Base-by-base conservation (phyloP, 2,329 filamentous ascomycete species). In the Atkinsonella hypoxylon region DNA sequence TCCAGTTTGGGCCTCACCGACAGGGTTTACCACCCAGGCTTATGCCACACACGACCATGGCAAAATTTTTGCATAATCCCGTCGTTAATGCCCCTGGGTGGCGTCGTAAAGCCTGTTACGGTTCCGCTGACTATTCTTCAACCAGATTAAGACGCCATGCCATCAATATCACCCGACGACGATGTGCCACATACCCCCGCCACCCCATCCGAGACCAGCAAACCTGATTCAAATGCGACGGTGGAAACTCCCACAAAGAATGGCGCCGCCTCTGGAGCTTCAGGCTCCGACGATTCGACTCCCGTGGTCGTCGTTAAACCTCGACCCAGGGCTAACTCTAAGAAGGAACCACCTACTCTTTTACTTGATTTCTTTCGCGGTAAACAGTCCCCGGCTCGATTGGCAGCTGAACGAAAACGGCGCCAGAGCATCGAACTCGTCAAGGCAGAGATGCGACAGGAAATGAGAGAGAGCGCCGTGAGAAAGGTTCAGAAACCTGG, bases 401-500 rank as follows among this genome's bases (percentile, higher is more conserved):
- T 77, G 15, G 71, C 74, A 1, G 77, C 76, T 9, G 68, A 75
- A 9, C 70, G 71, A 12, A 68, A 72, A 47, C 71, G 78, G 55
- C 72, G 80, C 57, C 77, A 77, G 66, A 79, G 76, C 58, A 65
- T 81, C 57, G 76, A 85, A 66, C 63, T 76, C 54, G 71, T 80
- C 59, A 76, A 84, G 69, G 72, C 74, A 34, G 70, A 73, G 56
- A 50, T 72, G 51, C 64, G 68, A 20, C 66, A 69, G 39, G 76
- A 79, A 57, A 80, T 80, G 77, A 76, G 76, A 48, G 71, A 81
- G 57, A 78, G 71, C 7, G 67, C 74, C n/a, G 78, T 76, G 48
- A 75, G 67, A 63, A 81, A 71, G 66, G 73, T 80, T 58, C 82
- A 71, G 67, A 78, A 71, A 61, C 85, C 80, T 0, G 77, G 78